Evolutionary conservation across 2,329 filamentous ascomycete species (phyloP).

Genomic region (Juglanconis juglandina): DNA sequence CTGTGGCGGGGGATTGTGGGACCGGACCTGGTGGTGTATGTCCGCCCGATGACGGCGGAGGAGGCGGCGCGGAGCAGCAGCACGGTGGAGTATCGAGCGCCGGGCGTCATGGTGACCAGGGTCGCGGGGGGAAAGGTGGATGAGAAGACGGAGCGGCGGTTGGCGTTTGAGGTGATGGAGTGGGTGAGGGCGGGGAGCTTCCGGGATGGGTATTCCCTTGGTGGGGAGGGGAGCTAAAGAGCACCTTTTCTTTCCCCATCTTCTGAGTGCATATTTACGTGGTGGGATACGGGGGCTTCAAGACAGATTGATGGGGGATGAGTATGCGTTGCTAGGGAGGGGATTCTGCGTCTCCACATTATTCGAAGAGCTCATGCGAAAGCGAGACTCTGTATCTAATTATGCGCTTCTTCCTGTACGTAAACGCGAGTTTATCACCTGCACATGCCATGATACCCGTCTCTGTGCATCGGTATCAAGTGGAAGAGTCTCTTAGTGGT

Average conservation of each 20-base stretch:
- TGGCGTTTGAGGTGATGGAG: conserved; percentile 86
- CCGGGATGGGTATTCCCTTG: conserved; percentile 25
- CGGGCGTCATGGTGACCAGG: conserved; percentile 53
- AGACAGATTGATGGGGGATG: not conserved
- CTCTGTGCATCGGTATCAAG: no score
- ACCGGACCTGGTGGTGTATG: conserved; percentile 74
- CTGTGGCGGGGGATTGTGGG: conserved; percentile 85
- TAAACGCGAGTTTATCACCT: not conserved
- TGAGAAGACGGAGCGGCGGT: conserved; percentile 67
- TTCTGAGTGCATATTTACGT: not conserved
- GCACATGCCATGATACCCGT: no score
- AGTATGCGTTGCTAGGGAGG: not conserved
- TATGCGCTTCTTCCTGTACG: not conserved
- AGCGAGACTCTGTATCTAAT: not conserved
- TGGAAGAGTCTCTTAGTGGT: no score
- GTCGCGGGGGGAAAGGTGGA: conserved; percentile 48
- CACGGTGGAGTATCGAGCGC: conserved; percentile 55
- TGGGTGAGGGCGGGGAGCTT: conserved; percentile 59
- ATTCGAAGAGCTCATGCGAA: not conserved
- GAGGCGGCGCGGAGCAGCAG: conserved; percentile 35
- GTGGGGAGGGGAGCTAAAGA: not conserved
- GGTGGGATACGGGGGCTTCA: not conserved
- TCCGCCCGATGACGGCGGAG: conserved; percentile 38
- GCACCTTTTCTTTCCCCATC: not conserved
- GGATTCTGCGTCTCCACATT: not conserved